Conservation (phyloP, 208 protist genomes). For the Trypanosoma cruzi region DNA sequence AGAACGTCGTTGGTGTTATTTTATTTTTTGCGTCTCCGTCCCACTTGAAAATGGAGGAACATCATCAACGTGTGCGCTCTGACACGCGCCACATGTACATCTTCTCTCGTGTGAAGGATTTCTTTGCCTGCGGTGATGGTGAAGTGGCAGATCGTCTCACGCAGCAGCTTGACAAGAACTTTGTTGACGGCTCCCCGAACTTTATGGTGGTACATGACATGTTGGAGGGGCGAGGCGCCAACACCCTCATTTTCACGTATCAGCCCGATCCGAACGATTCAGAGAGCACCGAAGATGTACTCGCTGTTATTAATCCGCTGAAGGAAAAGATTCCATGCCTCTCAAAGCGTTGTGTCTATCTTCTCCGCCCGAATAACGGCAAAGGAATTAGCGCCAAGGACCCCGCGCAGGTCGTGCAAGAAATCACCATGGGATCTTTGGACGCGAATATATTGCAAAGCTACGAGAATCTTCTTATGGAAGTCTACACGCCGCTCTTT, state of each 20-base stretch:
- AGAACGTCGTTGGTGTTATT: conserved; percentile 9
- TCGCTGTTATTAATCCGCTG: conserved; percentile 70
- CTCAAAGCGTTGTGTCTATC: conserved; percentile 82
- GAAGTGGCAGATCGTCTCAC: conserved; percentile 61
- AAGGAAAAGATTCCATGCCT: conserved; percentile 65
- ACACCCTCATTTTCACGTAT: conserved; percentile 86
- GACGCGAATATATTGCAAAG: conserved; percentile 81
- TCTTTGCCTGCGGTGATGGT: conserved; percentile 79
- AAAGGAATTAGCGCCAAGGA: conserved; percentile 81
- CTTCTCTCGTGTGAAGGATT: conserved; percentile 88
- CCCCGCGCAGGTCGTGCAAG: conserved; percentile 72
- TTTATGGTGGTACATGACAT: conserved; percentile 89
- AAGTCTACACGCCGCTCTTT: conserved; percentile 93
- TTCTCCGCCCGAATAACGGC: conserved; percentile 54
- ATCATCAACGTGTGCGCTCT: conserved; percentile 37
- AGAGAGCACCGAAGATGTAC: conserved; percentile 54
- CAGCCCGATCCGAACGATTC: conserved; percentile 47
- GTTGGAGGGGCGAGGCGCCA: conserved; percentile 77
- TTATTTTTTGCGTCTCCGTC: not conserved
- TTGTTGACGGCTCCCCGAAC: conserved; percentile 82
- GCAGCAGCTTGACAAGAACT: conserved; percentile 67
- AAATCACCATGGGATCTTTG: conserved; percentile 86
- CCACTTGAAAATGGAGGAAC: conserved; percentile 1
- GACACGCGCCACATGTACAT: conserved; percentile 88
- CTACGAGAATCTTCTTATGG: conserved; percentile 88